Evolutionary conservation across 306 rosid genomes (phyloP), one percentile per base, ranked within the genome.

Genomic region (Sicyos edulis): DNA sequence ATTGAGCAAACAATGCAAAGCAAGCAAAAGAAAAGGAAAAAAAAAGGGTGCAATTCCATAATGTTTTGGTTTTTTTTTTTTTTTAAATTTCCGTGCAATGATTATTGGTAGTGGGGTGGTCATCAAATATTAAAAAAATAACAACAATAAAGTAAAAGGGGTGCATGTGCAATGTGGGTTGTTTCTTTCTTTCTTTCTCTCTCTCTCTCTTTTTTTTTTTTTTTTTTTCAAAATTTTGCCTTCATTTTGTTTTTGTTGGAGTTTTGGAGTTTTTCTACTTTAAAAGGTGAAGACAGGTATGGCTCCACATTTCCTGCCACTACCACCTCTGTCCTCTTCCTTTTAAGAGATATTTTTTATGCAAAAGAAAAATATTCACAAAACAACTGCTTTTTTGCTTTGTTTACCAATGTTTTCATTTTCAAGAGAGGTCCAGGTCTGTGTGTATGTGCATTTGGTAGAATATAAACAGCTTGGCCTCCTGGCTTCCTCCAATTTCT

Each of bases 131-230:
- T 22, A 22, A 65, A 68, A 47, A 20, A 44, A 66, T 17, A 64
- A 34, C 4, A 65, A 65, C 14, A 66, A 66, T 67, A 67, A 67
- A 67, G 55, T 12, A 67, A 47, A 45, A 68, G 54, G 71, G 74
- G 71, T 78, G 84, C 91, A 88, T 91, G 91, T 88, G 96, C 80
- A 63, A 50, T 75, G 89, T 80, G 86, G 82, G 83, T 72, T 82
- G 82, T 75, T 86, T 64, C 74, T 47, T 21, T 12, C 0, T 11
- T 26, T 6, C 6, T 26, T 6, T 44, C 11, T 3, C 78, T 86
- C 64, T 77, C 10, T 20, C 10, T 42, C 10, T 44, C 6, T 1
- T 14, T 59, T 32, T 32, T 32, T 32, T 32, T 2, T 4, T 1
- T 1, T 32, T 32, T 4, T 32, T 32, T 32, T 1, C 1, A 26